Evolutionary conservation across 225 moss, liverwort and hornwort genomes (phyloP).

Genomic region (Anthoceros angustus): DNA sequence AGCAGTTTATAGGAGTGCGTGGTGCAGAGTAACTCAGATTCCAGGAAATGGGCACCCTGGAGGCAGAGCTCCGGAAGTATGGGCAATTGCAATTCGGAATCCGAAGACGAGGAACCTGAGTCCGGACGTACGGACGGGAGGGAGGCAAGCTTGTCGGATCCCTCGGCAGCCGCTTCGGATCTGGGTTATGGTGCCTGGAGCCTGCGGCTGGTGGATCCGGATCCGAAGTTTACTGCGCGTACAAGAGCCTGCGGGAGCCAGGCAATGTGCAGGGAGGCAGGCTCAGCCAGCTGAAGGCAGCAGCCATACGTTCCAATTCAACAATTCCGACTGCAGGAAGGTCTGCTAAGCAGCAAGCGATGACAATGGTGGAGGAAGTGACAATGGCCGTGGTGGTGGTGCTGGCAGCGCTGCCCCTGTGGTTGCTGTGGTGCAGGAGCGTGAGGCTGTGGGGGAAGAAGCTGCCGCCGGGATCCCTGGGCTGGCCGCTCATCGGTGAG

Average conservation of each 20-base stretch:
- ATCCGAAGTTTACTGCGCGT: background rate
- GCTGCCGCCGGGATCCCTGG: background rate
- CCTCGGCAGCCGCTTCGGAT: background rate
- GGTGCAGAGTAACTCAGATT: background rate
- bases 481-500: slow-evolving; percentile 1
- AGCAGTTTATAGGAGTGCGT: background rate
- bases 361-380: background rate
- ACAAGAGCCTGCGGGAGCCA: background rate
- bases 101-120: background rate
- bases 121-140: background rate
- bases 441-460: background rate
- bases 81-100: background rate
- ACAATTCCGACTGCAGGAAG: background rate
- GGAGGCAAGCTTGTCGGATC: background rate
- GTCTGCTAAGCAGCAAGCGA: background rate
- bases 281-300: background rate
- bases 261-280: background rate
- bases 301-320: background rate
- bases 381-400: background rate
- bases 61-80: background rate
- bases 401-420: slow-evolving; percentile 1
- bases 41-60: background rate
- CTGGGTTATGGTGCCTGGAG: background rate
- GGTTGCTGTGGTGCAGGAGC: background rate
- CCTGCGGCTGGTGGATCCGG: background rate